phyloP scores from a whole-genome alignment of 371 early-diverging fungal genomes.

The Fennellomyces sp. region DNA sequence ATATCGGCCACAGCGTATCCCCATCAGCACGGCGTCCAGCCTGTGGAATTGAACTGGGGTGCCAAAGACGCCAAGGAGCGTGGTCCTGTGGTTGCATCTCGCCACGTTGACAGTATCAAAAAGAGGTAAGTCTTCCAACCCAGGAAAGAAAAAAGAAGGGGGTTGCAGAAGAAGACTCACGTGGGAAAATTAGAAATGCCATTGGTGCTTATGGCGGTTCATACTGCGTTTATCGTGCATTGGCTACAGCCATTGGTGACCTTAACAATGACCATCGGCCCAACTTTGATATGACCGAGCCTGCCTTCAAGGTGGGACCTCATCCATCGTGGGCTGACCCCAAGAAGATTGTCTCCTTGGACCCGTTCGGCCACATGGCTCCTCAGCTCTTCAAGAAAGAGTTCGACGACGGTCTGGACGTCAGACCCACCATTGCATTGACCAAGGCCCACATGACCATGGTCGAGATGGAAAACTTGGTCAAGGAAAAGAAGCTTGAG shows the following conservation, averaged over 20 bases:
- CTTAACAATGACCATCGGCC: constrained; percentile 84
- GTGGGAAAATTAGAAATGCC: constrained; percentile 66
- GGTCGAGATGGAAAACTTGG: constrained; percentile 85
- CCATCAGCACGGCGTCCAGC: constrained; percentile 84
- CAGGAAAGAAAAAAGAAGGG: neutral
- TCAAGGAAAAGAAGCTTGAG: constrained; percentile 61
- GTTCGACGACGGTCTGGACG: constrained; percentile 77
- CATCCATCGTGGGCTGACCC: constrained; percentile 87
- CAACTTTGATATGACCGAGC: constrained; percentile 89
- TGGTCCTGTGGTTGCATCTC: constrained; percentile 90
- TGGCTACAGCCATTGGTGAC: constrained; percentile 93
- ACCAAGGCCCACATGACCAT: constrained; percentile 95
- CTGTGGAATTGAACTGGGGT: constrained; percentile 87
- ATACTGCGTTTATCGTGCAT: constrained; percentile 91
- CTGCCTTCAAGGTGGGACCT: constrained; percentile 84
- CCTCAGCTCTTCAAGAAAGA: constrained; percentile 64
- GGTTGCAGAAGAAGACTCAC: neutral
- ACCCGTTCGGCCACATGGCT: constrained; percentile 91
- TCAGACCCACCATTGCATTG: constrained; percentile 92
- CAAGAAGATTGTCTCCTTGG: constrained; percentile 91
- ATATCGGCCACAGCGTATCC: constrained; percentile 67
- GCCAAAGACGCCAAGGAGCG: constrained; percentile 71
- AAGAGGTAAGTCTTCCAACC: constrained; percentile 52
- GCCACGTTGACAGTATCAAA: constrained; percentile 78
- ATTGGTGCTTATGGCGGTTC: constrained; percentile 96